Evolutionary conservation across 176 grass and related monocot genomes (phyloP), one percentile per base, ranked within the genome.

Genomic region (Lolium rigidum): DNA sequence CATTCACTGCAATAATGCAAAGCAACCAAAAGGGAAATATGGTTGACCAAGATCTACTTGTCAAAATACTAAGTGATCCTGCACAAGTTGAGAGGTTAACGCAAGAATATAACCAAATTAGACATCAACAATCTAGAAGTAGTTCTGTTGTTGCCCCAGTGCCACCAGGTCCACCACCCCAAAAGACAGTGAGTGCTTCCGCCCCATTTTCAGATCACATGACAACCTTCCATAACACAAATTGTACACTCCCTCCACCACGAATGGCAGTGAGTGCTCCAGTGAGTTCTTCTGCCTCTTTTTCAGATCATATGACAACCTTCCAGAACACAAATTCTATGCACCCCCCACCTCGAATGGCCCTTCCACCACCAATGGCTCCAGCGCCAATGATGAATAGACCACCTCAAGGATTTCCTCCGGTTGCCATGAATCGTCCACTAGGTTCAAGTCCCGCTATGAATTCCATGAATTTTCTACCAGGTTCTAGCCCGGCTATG

Each of bases 41-140:
- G 81, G 88, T 99, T 4, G 97, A 99, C 49, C 77, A 78, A 50
- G 90, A 99, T 73, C 86, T 99, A 43, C 94, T 99, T 41, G 88
- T 99, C 63, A 91, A 91, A 83, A 99, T 99, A 77, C 82, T 99
- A 79, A 99, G 85, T 78, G 92, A 99, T 74, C 94, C 97, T 77
- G 86, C 76, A 71, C 83, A 93, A 67, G 52, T 99, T 83, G 92
- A 93, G 82, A 96, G 92, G 83, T 26, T 99, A 82, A 85, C 89
- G 83, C 70, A 88, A 77, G 92, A 97, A 72, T 80, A 95, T 78
- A 87, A 69, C 57, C 80, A 83, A 14, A 28, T 86, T 84, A 90
- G 65, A 61, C 79, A 85, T 84, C 78, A 77, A 58, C 92, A 81
- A 83, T 46, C 87, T 71, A 70, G 72, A 12, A 92, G 81, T 83